Base-by-base conservation (phyloP, 805 yeast species). In the Suhomyces sp. region DNA sequence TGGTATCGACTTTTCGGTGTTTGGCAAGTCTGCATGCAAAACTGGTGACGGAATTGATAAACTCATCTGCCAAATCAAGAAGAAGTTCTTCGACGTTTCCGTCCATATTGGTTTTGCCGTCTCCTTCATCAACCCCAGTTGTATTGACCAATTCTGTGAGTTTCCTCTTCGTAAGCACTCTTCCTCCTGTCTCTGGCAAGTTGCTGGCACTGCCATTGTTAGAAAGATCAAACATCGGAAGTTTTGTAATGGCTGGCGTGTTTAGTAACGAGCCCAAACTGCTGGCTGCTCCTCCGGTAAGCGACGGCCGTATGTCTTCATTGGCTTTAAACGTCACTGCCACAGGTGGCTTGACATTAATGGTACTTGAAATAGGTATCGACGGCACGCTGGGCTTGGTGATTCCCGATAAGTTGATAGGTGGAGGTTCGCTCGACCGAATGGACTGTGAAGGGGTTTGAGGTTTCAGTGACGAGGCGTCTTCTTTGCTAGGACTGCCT, bases 1-100 rank as follows among this genome's bases (percentile, higher is more conserved):
- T 75, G 36, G 87, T 82, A 55, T 93, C 97, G 6, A 90, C 83
- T 64, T 89, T 90, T 60, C 99, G 81, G 66, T 93, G 97, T 67
- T 94, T 94, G 22, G 99, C 98, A 58, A 94, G 77, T 51, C 96
- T 82, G 66, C 98, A 93, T 0, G 98, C 97, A 74, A 94, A 94
- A 2, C 90, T 78, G 0, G 97, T 91, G 2, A 96, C 97, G 47
- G 89, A 86, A 6, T 88, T 82, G 13, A 94, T 94, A 65, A 94
- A 94, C 65, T 94, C 98, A 69, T 94, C 99, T 0, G 99, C 97
- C 47, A 94, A 73, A 68, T 94, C 99, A 44, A 94, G 76, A 35
- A 94, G 72, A 40, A 94, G 73, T 60, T 93, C 98, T 68, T 92
- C 97, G 15, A 90, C 96, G 69, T 94, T 97, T 26, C 97, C 98